Evolutionary conservation across 1,284 basidiomycete species (phyloP).

Genomic region (Papiliotrema nemorosa): DNA sequence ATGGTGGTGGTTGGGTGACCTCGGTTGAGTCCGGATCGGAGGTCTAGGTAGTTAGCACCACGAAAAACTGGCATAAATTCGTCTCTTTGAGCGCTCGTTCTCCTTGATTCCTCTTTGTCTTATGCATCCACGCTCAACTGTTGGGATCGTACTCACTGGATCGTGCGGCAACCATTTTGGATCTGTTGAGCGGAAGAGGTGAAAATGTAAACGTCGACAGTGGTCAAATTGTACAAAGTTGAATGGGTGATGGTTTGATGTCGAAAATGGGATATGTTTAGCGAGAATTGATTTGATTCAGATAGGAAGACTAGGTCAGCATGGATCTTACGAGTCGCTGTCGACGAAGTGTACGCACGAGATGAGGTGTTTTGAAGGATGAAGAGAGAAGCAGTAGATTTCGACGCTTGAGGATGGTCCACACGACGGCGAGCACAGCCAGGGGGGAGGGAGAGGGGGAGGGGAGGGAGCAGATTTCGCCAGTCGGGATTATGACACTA

Average conservation of each 20-base stretch:
- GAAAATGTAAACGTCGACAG: conserved; percentile 3
- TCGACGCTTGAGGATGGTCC: conserved; percentile 5
- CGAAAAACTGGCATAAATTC: neutral
- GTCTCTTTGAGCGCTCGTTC: neutral
- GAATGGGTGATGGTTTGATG: neutral
- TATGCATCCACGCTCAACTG: neutral
- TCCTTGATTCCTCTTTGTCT: neutral
- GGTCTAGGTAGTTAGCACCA: conserved; percentile 57
- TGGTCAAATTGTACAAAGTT: too few relatives aligned
- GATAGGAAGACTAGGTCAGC: conserved; percentile 16
- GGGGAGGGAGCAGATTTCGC: neutral
- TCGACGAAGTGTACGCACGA: conserved; percentile 10
- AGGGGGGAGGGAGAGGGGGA: neutral
- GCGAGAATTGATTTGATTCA: conserved; percentile 1
- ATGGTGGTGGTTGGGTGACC: conserved; percentile 90
- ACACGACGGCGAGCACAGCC: neutral
- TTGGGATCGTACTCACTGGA: conserved; percentile 30
- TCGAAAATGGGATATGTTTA: too few relatives aligned
- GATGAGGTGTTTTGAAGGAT: conserved; percentile 18
- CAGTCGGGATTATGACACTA: neutral
- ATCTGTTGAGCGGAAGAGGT: conserved; percentile 5
- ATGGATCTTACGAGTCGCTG: neutral
- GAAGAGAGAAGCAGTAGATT: conserved; percentile 5
- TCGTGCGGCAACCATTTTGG: conserved; percentile 12
- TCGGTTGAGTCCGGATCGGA: conserved; percentile 86